These are phyloP conservation scores for Circinella umbellata DNA, from an alignment of 371 early-diverging fungal genomes.

Conservation along the genomic window DNA sequence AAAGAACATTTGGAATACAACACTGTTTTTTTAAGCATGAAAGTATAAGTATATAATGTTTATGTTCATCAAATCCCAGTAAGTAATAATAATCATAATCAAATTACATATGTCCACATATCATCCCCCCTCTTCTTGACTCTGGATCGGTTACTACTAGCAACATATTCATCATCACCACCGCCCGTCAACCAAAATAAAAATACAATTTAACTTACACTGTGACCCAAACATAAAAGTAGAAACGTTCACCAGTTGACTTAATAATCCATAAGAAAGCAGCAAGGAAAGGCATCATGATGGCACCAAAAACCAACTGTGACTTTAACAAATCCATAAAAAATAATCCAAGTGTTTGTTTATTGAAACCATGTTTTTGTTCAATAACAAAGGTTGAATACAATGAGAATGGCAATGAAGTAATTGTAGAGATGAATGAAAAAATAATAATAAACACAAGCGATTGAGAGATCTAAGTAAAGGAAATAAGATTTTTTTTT, in stretches of 20 bases:
- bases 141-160: too few species aligned
- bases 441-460: conserved; percentile 76
- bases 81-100: too few species aligned
- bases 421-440: conserved; percentile 63
- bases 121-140: neutral
- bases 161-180: too few species aligned
- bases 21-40: conserved; percentile 42
- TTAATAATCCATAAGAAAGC: conserved; percentile 85
- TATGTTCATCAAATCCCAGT: too few species aligned
- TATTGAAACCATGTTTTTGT: conserved; percentile 96
- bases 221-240: conserved; percentile 88
- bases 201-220: conserved; percentile 57
- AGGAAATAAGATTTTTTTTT: too few species aligned
- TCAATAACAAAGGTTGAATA: conserved; percentile 97
- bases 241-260: conserved; percentile 85
- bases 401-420: conserved; percentile 82
- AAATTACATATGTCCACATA: neutral
- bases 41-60: neutral
- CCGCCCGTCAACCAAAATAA: too few species aligned
- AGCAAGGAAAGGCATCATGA: conserved; percentile 84
- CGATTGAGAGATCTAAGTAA: conserved; percentile 79
- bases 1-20: conserved; percentile 88
- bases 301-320: conserved; percentile 65
- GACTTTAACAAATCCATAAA: conserved; percentile 84
- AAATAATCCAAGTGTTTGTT: conserved; percentile 86